Base-by-base conservation (phyloP, 148 eudicot species). In the Selenicereus undatus region DNA sequence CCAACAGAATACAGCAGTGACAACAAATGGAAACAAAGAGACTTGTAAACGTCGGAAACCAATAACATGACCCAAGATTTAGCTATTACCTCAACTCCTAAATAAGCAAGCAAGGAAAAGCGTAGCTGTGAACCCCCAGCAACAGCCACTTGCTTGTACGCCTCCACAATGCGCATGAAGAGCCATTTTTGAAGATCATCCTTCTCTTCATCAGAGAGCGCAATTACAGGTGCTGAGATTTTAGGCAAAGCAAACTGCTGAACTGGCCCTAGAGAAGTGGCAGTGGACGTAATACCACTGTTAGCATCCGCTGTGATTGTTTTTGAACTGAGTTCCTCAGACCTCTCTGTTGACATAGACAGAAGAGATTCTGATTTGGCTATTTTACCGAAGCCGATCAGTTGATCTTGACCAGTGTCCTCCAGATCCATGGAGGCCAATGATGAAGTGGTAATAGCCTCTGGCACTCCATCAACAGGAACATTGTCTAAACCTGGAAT, bases 241-340 rank as follows among this genome's bases (percentile, higher is more conserved):
- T 90, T 94, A 64, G 99, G 99, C 79, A 96, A 88, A 80, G 89
- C 88, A 80, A 96, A 76, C 74, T 86, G 91, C 64, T 90, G 79
- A 82, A 83, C 50, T 65, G 88, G 77, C 52, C 83, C 89, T 75
- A 85, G 54, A 76, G 97, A 96, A 85, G 93, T 91, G 71, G 91
- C 93, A 42, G 92, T 90, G 70, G 93, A 90, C 82, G 90, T 84
- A 78, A 71, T 86, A 30, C 88, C 88, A 81, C 89, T 89, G 85
- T 78, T 84, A 79, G 84, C 81, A 50, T 96, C 99, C 29, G 85
- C 83, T 56, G 79, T 76, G 56, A 85, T 88, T 80, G 93, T 84
- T 88, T 89, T 93, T 73, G 94, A 89, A 80, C 98, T 92, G 80
- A 88, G 92, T 85, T 96, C 99, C 85, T 96, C 99, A 77, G 99